A percentile compares a stretch with the other conserved stretches of the same genome.
phyloP scores from a whole-genome alignment of 768 basidiomycete species.

The Boletus rubropictus region DNA sequence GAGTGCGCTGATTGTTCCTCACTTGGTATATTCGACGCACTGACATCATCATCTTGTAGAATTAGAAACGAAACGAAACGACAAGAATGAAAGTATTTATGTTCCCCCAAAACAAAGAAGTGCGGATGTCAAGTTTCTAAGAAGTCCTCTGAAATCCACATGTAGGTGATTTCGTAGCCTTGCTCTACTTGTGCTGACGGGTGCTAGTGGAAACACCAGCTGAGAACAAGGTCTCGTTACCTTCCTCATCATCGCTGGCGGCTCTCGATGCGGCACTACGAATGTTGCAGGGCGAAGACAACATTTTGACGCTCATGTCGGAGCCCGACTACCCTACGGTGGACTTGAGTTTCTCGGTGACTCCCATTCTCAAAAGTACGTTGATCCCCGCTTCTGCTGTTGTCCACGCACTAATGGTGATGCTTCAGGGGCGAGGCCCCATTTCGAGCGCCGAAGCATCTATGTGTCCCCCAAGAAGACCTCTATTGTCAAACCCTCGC shows the following conservation, averaged over 20 bases:
- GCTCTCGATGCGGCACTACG: slow-evolving; percentile 1
- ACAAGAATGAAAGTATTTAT: not conserved
- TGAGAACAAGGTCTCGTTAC: not conserved
- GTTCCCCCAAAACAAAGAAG: not conserved
- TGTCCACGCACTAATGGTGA: not conserved
- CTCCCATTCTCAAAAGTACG: slow-evolving; percentile 5
- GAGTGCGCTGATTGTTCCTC: not conserved
- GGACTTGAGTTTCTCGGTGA: slow-evolving; percentile 3
- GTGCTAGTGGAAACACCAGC: not conserved
- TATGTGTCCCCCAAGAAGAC: slow-evolving; percentile 5
- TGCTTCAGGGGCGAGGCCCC: slow-evolving; percentile 1
- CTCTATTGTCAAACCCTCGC: slow-evolving; percentile 11
- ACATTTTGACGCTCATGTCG: not conserved
- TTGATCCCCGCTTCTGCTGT: not conserved
- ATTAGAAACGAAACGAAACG: not conserved
- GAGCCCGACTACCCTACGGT: not conserved
- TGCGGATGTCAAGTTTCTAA: not conserved
- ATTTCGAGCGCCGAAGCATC: slow-evolving; percentile 2
- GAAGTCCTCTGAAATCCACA: not conserved
- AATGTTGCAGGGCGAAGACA: not conserved
- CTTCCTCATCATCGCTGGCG: slow-evolving; percentile 4
- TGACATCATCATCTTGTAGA: not conserved
- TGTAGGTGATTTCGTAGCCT: slow-evolving; percentile 6
- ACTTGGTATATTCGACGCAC: not conserved
- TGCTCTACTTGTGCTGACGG: not conserved